Evolutionary conservation across 768 basidiomycete species (phyloP).

Genomic region (Cyathus striatus): DNA sequence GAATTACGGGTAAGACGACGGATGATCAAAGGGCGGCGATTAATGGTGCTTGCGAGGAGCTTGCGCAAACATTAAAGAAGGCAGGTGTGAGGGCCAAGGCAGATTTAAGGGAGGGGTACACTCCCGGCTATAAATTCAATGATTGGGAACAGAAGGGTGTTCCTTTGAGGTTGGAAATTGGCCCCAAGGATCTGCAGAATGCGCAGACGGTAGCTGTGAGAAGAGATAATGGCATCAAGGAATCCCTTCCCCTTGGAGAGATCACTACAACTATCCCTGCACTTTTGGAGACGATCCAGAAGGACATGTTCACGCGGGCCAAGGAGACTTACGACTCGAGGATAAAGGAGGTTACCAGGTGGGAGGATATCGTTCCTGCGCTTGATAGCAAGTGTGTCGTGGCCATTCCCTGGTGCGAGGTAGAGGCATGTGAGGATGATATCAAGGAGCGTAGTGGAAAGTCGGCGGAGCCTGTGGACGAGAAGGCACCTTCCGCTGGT

Average conservation of each 20-base stretch:
- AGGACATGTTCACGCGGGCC: conserved; percentile 81
- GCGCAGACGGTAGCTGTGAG: conserved; percentile 80
- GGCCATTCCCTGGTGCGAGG: conserved; percentile 96
- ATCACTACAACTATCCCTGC: conserved; percentile 42
- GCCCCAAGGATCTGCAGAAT: conserved; percentile 86
- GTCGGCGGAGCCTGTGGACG: conserved; percentile 87
- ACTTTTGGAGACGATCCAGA: conserved; percentile 83
- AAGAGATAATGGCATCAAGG: conserved; percentile 53
- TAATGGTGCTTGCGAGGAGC: conserved; percentile 70
- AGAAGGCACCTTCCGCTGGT: conserved; percentile 93
- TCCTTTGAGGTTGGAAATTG: conserved; percentile 94
- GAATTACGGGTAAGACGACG: conserved; percentile 81
- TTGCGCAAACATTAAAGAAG: conserved; percentile 69
- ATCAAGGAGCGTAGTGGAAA: conserved; percentile 92
- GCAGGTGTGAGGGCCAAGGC: conserved; percentile 80
- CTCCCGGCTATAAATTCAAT: conserved; percentile 98
- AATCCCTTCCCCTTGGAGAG: conserved; percentile 37
- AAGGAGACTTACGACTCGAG: conserved; percentile 66
- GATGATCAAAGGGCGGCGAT: conserved; percentile 67
- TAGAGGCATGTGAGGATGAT: conserved; percentile 89
- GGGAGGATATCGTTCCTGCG: conserved; percentile 91
- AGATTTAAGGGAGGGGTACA: conserved; percentile 92
- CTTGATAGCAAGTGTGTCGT: conserved; percentile 85
- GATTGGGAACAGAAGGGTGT: conserved; percentile 99
- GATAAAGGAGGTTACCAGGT: conserved; percentile 70